phyloP scores from a whole-genome alignment of 2,329 filamentous ascomycete species.

The Furcasterigmium furcatum region DNA sequence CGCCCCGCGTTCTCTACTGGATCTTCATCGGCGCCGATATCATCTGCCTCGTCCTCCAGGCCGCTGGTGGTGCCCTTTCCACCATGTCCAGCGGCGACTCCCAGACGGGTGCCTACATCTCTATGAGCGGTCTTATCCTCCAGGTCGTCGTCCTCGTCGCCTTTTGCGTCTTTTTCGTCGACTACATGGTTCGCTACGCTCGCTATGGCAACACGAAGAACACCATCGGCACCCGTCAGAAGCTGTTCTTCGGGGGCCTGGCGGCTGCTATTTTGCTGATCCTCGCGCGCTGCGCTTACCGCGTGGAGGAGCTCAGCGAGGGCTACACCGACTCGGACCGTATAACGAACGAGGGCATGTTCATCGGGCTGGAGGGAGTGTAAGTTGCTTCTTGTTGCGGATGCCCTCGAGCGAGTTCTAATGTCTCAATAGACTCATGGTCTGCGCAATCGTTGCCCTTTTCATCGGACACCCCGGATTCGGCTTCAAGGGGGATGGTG shows the following conservation, averaged over 20 bases:
- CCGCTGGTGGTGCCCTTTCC: slow-evolving; percentile 44
- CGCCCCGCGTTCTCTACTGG: slow-evolving; percentile 25
- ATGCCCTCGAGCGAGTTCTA: background rate
- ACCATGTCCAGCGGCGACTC: slow-evolving; percentile 26
- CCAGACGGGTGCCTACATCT: slow-evolving; percentile 40
- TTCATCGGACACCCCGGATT: slow-evolving; percentile 7
- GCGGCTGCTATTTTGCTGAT: slow-evolving; percentile 50
- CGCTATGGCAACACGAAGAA: slow-evolving; percentile 22
- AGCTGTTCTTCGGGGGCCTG: slow-evolving; percentile 46
- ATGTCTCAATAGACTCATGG: slow-evolving; percentile 4
- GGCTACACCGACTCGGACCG: slow-evolving; percentile 49
- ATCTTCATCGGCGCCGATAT: slow-evolving; percentile 46
- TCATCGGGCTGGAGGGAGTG: slow-evolving; percentile 39
- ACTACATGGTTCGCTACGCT: slow-evolving; percentile 32
- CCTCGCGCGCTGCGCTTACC: slow-evolving; percentile 54
- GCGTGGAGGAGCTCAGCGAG: slow-evolving; percentile 54
- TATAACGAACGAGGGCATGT: slow-evolving; percentile 38
- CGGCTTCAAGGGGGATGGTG: background rate
- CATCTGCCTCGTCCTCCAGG: slow-evolving; percentile 48
- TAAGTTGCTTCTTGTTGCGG: slow-evolving; percentile 8
- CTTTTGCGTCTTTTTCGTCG: slow-evolving; percentile 37
- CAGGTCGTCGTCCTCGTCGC: slow-evolving; percentile 45
- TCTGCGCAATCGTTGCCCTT: slow-evolving; percentile 4
- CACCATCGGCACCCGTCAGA: slow-evolving; percentile 30
- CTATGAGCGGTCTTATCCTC: slow-evolving; percentile 47